Conservation (phyloP, 257 asterid genomes). For the Leptodermis oblonga region DNA sequence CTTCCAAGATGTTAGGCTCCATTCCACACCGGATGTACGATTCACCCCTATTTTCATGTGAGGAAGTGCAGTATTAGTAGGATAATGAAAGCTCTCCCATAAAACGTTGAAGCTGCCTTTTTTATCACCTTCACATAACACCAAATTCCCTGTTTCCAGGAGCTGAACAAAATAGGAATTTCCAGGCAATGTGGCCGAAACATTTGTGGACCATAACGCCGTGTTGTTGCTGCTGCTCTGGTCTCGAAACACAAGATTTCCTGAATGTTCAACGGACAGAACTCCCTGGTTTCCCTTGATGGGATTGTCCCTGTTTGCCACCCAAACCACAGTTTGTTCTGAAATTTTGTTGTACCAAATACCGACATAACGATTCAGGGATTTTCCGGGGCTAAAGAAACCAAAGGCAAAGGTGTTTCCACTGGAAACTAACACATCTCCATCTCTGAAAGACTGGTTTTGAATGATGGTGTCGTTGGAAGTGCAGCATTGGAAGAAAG, state of each 20-base stretch:
- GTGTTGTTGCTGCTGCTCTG: neutral
- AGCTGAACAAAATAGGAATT: slow-evolving; percentile 13
- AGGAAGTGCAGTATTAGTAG: slow-evolving; percentile 18
- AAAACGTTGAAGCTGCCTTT: no score
- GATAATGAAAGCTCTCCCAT: neutral
- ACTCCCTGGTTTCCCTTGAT: no score
- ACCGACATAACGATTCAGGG: slow-evolving; percentile 23
- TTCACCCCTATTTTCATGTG: slow-evolving; percentile 33
- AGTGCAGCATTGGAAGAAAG: slow-evolving; percentile 17
- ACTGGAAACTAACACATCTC: no score
- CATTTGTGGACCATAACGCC: slow-evolving; percentile 30
- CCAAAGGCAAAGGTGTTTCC: no score
- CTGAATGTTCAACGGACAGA: slow-evolving; percentile 26
- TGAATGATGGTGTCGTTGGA: no score
- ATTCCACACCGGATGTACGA: slow-evolving; percentile 22
- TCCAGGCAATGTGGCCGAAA: slow-evolving; percentile 6
- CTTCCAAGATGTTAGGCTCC: slow-evolving; percentile 37
- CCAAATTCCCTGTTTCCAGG: neutral
- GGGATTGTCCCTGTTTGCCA: no score
- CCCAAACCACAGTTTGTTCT: slow-evolving; percentile 28
- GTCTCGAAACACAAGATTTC: slow-evolving; percentile 33
- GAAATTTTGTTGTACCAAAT: slow-evolving; percentile 33
- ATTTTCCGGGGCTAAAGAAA: no score
- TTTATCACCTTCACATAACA: neutral
- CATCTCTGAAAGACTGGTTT: no score